Base-by-base conservation (phyloP, 805 yeast genomes). In the Sugiyamaella lignohabitans region DNA sequence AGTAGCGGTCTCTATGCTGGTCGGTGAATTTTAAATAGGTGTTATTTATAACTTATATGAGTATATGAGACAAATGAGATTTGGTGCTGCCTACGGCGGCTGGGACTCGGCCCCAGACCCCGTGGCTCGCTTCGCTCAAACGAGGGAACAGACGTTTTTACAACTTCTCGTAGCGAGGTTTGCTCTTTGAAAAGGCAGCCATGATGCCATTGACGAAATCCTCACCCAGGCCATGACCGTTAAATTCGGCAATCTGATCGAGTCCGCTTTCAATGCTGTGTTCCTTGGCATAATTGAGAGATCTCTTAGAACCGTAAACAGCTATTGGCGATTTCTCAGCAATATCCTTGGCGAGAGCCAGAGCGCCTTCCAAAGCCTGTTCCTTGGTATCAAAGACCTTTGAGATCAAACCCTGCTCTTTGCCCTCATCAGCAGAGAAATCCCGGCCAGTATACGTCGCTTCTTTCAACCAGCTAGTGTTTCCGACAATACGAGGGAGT, bases 391-490 rank as follows among this genome's bases (percentile, higher is more conserved):
- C 72, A 19, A 64, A 65, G 0, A 78, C 71, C 46, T 65, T 66
- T 46, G 78, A 68, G 1, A 80, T 74, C 17, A 80, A 67, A 0
- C 93, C 91, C 18, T 79, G 56, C 27, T 62, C 62, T 38, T 61
- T 54, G 0, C 89, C 87, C 49, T 76, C 80, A n/a, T 68, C 64
- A 1, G 76, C 74, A 14, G 65, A 64, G 50, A 82, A 82, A 10
- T 63, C 60, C 21, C 75, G 74, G 5, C 82, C 91, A 0, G 87
- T 79, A 52, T 78, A 70, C 3, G 84, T 78, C 41, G 77, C 63
- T 54, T 81, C 84, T 59, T 72, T 73, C 50, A 82, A 64, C 66
- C 76, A 70, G 3, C 86, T 79, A 14, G 68, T 64, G 59, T 81
- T 81, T 38, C 72, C 73, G 17, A 74, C 73, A 1, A 80, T 47